Evolutionary conservation across 106 monocot species (phyloP).

Genomic region (Gastrodia elata): DNA sequence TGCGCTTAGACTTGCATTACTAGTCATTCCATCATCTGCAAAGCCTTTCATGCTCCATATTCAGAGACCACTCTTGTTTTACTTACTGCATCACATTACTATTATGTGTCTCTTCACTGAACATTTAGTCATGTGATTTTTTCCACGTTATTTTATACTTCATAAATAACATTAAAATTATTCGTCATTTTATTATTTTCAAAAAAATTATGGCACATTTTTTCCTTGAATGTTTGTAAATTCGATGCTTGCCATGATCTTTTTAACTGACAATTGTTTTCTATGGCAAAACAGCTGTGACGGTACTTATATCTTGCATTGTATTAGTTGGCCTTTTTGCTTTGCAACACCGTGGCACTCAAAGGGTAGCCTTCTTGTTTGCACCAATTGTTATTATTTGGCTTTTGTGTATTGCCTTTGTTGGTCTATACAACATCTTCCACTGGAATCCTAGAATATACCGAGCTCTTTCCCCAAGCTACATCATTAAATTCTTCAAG

Average conservation of each 20-base stretch:
- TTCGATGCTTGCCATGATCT: background rate
- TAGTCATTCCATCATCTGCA: background rate
- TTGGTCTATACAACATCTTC: conserved; percentile 81
- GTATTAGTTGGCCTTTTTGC: conserved; percentile 88
- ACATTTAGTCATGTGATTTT: background rate
- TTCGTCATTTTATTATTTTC: background rate
- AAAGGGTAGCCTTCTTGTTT: conserved; percentile 80
- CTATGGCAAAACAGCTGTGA: conserved; percentile 31
- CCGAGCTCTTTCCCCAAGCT: conserved; percentile 66
- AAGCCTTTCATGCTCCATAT: background rate
- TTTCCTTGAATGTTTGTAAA: background rate
- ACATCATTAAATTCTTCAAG: conserved; percentile 61
- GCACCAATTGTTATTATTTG: conserved; percentile 78
- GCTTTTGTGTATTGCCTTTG: conserved; percentile 53
- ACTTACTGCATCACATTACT: background rate
- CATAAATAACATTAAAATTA: background rate
- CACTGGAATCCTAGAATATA: conserved; percentile 68
- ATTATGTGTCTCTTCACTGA: background rate
- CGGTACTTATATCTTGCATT: conserved; percentile 63
- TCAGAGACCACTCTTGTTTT: background rate
- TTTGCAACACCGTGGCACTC: conserved; percentile 83
- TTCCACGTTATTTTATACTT: background rate
- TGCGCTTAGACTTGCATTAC: background rate
- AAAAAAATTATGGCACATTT: background rate
- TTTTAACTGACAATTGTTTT: conserved; percentile 6